Evolutionary conservation across 495 filamentous ascomycete genomes (phyloP).

Genomic region (Friedmanniomyces endolithicus): DNA sequence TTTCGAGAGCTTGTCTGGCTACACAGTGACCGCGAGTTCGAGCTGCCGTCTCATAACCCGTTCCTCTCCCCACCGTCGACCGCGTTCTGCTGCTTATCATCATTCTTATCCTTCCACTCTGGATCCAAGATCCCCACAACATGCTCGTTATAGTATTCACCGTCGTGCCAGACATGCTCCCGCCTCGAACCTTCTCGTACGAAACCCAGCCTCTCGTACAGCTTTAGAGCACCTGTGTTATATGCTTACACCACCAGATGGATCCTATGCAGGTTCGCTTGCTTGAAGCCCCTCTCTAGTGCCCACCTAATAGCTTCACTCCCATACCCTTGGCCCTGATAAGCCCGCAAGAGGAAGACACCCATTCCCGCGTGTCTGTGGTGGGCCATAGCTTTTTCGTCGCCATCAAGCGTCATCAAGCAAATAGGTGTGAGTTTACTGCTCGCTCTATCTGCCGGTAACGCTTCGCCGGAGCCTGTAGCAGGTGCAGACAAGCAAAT

Average conservation of each 20-base stretch:
- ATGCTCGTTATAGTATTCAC: conserved; percentile 36
- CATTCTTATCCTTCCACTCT: conserved; percentile 30
- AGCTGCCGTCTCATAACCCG: too few relatives aligned
- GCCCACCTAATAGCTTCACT: conserved; percentile 39
- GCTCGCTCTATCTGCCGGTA: too few relatives aligned
- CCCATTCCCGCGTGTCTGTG: too few relatives aligned
- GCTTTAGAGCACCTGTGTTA: conserved; percentile 34
- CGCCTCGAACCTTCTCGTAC: conserved; percentile 36
- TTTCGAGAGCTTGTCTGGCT: too few relatives aligned
- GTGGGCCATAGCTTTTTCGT: too few relatives aligned
- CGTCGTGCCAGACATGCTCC: conserved; percentile 33
- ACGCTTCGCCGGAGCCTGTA: too few relatives aligned
- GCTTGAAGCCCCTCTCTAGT: conserved; percentile 36
- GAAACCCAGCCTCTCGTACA: conserved; percentile 41
- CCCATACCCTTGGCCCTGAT: conserved; percentile 38
- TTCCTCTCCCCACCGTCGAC: too few relatives aligned
- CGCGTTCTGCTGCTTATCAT: too few relatives aligned
- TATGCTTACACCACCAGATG: conserved; percentile 25
- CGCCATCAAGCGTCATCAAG: too few relatives aligned
- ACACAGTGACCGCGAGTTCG: too few relatives aligned
- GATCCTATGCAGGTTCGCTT: conserved; percentile 34
- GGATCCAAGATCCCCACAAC: conserved; percentile 35
- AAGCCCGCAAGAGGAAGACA: conserved; percentile 12
- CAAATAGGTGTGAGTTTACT: too few relatives aligned
- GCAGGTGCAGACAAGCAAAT: too few relatives aligned